Evolutionary conservation across 1,284 basidiomycete species (phyloP).

Genomic region (Ustilago lituana): DNA sequence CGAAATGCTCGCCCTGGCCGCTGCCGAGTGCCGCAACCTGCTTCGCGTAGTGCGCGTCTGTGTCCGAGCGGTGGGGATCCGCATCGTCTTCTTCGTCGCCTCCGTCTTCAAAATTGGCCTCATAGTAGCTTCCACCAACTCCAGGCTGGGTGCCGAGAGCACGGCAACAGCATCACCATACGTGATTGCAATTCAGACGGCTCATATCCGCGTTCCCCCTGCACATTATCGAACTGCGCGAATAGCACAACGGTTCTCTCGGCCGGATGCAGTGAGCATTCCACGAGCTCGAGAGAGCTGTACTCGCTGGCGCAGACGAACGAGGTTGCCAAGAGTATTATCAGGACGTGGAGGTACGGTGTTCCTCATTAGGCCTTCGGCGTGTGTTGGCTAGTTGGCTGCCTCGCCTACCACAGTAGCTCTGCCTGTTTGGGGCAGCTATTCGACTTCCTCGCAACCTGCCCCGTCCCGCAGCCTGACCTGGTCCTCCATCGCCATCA

Average conservation of each 20-base stretch:
- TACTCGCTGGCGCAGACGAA: slow-evolving; percentile 81
- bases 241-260: slow-evolving; percentile 84
- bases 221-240: slow-evolving; percentile 77
- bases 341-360: slow-evolving; percentile 75
- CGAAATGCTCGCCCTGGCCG: slow-evolving; percentile 87
- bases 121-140: slow-evolving; percentile 47
- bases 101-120: slow-evolving; percentile 68
- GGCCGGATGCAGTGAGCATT: slow-evolving; percentile 82
- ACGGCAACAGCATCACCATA: slow-evolving; percentile 43
- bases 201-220: slow-evolving; percentile 68
- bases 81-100: slow-evolving; percentile 60
- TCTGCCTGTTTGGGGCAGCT: slow-evolving; percentile 69
- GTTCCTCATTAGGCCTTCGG: slow-evolving; percentile 79
- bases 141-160: slow-evolving; percentile 28
- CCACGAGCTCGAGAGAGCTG: slow-evolving; percentile 77
- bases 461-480: slow-evolving; percentile 77
- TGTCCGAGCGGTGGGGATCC: slow-evolving; percentile 49
- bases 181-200: slow-evolving; percentile 65
- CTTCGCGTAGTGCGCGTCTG: slow-evolving; percentile 57
- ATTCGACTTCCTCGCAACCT: slow-evolving; percentile 73
- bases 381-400: slow-evolving; percentile 76
- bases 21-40: slow-evolving; percentile 72
- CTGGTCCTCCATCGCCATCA: slow-evolving; percentile 83
- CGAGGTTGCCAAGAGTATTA: slow-evolving; percentile 80
- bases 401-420: slow-evolving; percentile 74